Percentiles rank a stretch among this genome's conserved stretches.
Conservation (phyloP, 345 rosid species). For the Camelina laxa region DNA sequence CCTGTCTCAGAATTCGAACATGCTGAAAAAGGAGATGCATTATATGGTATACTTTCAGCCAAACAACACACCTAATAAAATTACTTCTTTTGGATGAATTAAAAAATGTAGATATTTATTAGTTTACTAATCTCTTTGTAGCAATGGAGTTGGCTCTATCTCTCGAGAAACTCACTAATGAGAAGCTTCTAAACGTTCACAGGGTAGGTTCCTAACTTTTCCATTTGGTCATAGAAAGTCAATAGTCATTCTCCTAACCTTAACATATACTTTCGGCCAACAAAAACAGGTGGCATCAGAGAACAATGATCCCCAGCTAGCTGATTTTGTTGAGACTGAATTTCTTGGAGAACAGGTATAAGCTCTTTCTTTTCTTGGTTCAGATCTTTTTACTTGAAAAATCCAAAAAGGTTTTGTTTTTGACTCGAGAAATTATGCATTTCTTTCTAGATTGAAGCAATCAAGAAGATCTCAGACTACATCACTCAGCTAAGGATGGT, state of each 20-base stretch:
- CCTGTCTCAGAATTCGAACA: conserved; percentile 78
- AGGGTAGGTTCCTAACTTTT: conserved; percentile 45
- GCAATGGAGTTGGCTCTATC: conserved; percentile 94
- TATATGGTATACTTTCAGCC: conserved; percentile 51
- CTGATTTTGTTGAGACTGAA: conserved; percentile 71
- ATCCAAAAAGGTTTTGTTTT: not conserved
- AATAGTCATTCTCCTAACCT: not conserved
- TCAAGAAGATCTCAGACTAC: conserved; percentile 80
- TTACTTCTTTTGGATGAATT: not conserved
- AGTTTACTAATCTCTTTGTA: conserved; percentile 28
- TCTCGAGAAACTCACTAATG: conserved; percentile 83
- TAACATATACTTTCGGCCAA: conserved; percentile 3
- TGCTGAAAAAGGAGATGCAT: conserved; percentile 73
- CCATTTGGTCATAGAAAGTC: not conserved
- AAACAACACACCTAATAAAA: not conserved
- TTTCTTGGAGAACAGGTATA: conserved; percentile 75
- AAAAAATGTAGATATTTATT: not conserved
- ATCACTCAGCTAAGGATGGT: conserved; percentile 86
- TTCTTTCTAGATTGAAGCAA: conserved; percentile 65
- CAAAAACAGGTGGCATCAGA: conserved; percentile 64
- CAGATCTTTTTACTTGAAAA: not conserved
- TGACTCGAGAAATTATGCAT: not conserved
- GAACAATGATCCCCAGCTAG: conserved; percentile 69
- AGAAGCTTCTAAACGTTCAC: conserved; percentile 77
- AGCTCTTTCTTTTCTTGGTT: not conserved